phyloP scores from a whole-genome alignment of 495 filamentous ascomycete genomes.

The Hypoxylon subgilvum region DNA sequence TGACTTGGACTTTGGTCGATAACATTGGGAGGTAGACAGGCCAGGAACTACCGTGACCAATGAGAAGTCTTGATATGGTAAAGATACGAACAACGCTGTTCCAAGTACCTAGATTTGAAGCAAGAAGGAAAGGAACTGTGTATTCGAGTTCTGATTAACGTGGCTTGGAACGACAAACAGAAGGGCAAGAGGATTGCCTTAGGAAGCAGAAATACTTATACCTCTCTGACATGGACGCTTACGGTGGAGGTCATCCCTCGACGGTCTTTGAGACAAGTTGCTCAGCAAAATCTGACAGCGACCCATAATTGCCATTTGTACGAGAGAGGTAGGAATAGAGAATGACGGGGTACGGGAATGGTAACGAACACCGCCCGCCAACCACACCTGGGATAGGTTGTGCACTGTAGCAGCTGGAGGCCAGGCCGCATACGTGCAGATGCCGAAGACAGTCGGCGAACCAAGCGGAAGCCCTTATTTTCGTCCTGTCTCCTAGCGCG shows the following conservation, averaged over 20 bases:
- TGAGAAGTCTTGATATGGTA: conserved; percentile 7
- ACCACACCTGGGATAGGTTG: background rate
- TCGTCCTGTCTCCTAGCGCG: conserved; percentile 14
- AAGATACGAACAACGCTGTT: too few species aligned
- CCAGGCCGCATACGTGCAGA: conserved; percentile 14
- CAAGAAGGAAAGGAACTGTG: background rate
- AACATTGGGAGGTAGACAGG: conserved; percentile 31
- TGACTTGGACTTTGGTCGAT: conserved; percentile 38
- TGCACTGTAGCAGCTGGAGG: background rate
- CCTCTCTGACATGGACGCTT: conserved; percentile 17
- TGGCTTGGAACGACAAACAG: conserved; percentile 11
- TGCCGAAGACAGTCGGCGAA: conserved; percentile 22
- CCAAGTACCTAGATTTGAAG: too few species aligned
- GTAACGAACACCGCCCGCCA: conserved; percentile 16
- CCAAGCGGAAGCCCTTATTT: conserved; percentile 5
- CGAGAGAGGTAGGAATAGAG: background rate
- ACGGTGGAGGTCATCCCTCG: background rate
- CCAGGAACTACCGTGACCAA: conserved; percentile 10
- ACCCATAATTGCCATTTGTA: background rate
- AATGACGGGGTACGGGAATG: background rate
- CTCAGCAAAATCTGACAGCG: conserved; percentile 11
- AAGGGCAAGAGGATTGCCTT: conserved; percentile 5
- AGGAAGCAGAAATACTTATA: conserved; percentile 35
- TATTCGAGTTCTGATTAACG: conserved; percentile 7
- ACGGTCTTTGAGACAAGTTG: conserved; percentile 15